Conservation (phyloP, 2,329 filamentous ascomycete genomes). For the Sclerotinia trifoliorum region DNA sequence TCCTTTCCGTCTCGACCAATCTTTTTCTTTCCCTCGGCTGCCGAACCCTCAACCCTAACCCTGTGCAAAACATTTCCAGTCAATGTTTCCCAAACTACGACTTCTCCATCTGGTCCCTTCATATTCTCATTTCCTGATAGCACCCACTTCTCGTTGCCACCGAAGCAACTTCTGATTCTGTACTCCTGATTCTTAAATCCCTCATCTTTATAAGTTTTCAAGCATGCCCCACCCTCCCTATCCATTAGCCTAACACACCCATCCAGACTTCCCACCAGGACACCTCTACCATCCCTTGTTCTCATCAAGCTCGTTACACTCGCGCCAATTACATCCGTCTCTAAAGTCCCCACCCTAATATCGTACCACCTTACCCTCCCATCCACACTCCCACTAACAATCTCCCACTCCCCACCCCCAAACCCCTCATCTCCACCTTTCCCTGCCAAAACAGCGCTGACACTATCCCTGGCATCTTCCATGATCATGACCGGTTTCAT, state of each 20-base stretch:
- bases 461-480: constrained; percentile 68
- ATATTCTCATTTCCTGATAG: constrained; percentile 72
- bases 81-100: constrained; percentile 81
- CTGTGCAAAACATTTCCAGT: constrained; percentile 66
- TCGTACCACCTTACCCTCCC: constrained; percentile 81
- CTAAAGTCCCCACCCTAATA: constrained; percentile 68
- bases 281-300: constrained; percentile 69
- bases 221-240: constrained; percentile 66
- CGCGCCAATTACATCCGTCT: constrained; percentile 67
- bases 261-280: constrained; percentile 75
- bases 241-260: constrained; percentile 79
- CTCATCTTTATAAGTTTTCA: constrained; percentile 66
- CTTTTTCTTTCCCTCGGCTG: constrained; percentile 45
- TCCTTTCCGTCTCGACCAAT: constrained; percentile 60
- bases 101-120: constrained; percentile 32
- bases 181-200: constrained; percentile 43
- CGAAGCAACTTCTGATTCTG: constrained; percentile 52
- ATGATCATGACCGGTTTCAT: constrained; percentile 70
- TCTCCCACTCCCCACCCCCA: constrained; percentile 64
- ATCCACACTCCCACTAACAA: constrained; percentile 79
- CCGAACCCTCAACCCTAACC: constrained; percentile 48
- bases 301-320: constrained; percentile 73
- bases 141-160: constrained; percentile 72
- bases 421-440: constrained; percentile 60
- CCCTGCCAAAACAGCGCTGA: constrained; percentile 46